These are phyloP conservation scores for Metschnikowia kofuensis DNA, from an alignment of 805 yeast species.

Conservation along the genomic window DNA sequence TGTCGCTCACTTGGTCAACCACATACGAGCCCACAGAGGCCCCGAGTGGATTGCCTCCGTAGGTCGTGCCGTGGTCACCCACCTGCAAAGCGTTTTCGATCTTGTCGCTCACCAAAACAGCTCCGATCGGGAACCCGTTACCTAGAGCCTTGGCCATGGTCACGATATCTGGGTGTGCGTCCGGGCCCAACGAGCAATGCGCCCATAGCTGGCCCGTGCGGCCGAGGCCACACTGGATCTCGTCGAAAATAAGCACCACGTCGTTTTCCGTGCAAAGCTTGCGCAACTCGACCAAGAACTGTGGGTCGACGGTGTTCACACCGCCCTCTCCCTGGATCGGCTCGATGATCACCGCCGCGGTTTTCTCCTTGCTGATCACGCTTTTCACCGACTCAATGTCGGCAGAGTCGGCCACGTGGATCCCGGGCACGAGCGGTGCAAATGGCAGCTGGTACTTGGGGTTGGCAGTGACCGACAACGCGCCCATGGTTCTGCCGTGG, in stretches of 20 bases:
- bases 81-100: constrained; percentile 71
- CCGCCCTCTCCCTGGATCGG: constrained; percentile 99
- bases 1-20: constrained; percentile 59
- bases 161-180: constrained; percentile 90
- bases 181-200: constrained; percentile 67
- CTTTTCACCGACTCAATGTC: constrained; percentile 58
- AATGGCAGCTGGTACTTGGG: constrained; percentile 91
- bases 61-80: constrained; percentile 98
- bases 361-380: constrained; percentile 52
- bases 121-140: constrained; percentile 95
- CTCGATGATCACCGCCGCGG: constrained; percentile 92
- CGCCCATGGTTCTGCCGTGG: constrained; percentile 95
- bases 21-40: constrained; percentile 79
- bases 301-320: constrained; percentile 61
- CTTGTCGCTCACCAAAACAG: constrained; percentile 79
- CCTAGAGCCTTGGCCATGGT: constrained; percentile 97
- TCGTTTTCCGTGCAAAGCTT: constrained; percentile 64
- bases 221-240: constrained; percentile 95
- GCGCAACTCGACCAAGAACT: constrained; percentile 65
- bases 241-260: constrained; percentile 84
- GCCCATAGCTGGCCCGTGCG: constrained; percentile 95
- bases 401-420: constrained; percentile 61
- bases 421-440: constrained; percentile 89
- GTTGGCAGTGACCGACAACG: constrained; percentile 88
- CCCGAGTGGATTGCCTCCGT: constrained; percentile 95